A percentile compares a stretch with the other conserved stretches of the same genome.
These are phyloP conservation scores for Roridomyces roridus DNA, from an alignment of 768 basidiomycete species.

Conservation along the genomic window DNA sequence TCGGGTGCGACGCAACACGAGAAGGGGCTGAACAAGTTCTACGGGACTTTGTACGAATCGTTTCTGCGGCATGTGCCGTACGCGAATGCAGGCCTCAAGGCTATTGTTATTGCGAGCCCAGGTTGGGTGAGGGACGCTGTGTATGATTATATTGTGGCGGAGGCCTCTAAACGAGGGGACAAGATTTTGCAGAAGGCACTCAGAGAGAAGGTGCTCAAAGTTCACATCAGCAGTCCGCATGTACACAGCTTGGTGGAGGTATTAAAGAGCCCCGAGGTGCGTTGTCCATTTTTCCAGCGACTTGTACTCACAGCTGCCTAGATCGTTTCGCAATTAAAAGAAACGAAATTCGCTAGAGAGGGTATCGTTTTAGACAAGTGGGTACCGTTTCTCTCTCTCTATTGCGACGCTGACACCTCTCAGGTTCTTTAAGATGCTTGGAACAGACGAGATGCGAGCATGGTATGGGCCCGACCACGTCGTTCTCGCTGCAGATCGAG, in stretches of 20 bases:
- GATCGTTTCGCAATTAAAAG: constrained; percentile 81
- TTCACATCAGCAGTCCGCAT: constrained; percentile 92
- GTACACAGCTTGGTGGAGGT: constrained; percentile 96
- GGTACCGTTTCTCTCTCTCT: constrained; percentile 8
- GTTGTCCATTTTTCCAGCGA: constrained; percentile 19
- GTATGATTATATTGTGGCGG: constrained; percentile 80
- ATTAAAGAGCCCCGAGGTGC: constrained; percentile 91
- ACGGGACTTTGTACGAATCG: constrained; percentile 82
- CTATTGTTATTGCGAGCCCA: constrained; percentile 95
- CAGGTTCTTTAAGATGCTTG: constrained; percentile 99
- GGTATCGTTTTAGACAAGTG: constrained; percentile 91
- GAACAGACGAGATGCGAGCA: constrained; percentile 91
- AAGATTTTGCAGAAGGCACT: constrained; percentile 78
- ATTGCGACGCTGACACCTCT: background rate
- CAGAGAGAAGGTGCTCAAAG: constrained; percentile 85
- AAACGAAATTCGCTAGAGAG: constrained; percentile 96
- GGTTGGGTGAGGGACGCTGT: constrained; percentile 95
- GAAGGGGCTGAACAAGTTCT: constrained; percentile 87
- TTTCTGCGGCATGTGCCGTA: constrained; percentile 93
- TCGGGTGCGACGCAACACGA: constrained; percentile 87
- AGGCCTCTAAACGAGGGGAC: constrained; percentile 82
- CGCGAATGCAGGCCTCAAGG: constrained; percentile 70
- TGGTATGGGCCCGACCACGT: constrained; percentile 99
- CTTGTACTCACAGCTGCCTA: constrained; percentile 32
- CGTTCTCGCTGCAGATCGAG: constrained; percentile 86